phyloP scores from a whole-genome alignment of 371 early-diverging fungal species.

The Rhizopus delemar region DNA sequence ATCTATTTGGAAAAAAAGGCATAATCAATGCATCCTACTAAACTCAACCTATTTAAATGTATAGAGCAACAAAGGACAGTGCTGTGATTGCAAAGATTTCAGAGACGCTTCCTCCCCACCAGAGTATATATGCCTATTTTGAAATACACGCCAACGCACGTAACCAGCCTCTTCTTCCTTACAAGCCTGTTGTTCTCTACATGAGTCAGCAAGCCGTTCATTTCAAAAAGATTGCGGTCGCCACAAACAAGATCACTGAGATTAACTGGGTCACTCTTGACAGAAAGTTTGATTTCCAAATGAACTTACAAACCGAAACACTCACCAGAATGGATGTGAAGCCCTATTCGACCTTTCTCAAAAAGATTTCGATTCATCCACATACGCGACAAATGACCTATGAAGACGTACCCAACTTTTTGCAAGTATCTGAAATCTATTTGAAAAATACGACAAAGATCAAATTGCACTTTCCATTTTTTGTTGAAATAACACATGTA shows the following conservation, averaged over 20 bases:
- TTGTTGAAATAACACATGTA: slow-evolving; percentile 50
- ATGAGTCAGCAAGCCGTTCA: slow-evolving; percentile 45
- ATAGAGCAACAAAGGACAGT: slow-evolving; percentile 36
- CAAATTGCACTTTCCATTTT: slow-evolving; percentile 50
- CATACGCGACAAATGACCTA: slow-evolving; percentile 37
- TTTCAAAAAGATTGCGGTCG: slow-evolving; percentile 39
- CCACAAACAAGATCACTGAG: slow-evolving; percentile 35
- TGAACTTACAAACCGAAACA: slow-evolving; percentile 36
- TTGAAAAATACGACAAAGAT: slow-evolving; percentile 43
- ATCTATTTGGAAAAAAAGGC: not conserved
- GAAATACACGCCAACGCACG: slow-evolving; percentile 51
- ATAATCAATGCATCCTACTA: not conserved
- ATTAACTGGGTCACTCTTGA: slow-evolving; percentile 52
- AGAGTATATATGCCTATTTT: slow-evolving; percentile 29
- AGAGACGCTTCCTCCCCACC: slow-evolving; percentile 30
- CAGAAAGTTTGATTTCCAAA: slow-evolving; percentile 52
- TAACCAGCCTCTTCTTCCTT: slow-evolving; percentile 39
- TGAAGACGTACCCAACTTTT: slow-evolving; percentile 50
- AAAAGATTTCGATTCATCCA: slow-evolving; percentile 42
- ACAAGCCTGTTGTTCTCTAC: slow-evolving; percentile 42
- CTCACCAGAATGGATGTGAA: slow-evolving; percentile 44
- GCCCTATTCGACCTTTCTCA: slow-evolving; percentile 52
- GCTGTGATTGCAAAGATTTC: slow-evolving; percentile 26
- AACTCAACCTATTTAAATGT: not conserved
- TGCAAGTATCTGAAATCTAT: slow-evolving; percentile 41